Conservation (phyloP, 176 grass and related monocot genomes). For the Thinopyrum elongatum region DNA sequence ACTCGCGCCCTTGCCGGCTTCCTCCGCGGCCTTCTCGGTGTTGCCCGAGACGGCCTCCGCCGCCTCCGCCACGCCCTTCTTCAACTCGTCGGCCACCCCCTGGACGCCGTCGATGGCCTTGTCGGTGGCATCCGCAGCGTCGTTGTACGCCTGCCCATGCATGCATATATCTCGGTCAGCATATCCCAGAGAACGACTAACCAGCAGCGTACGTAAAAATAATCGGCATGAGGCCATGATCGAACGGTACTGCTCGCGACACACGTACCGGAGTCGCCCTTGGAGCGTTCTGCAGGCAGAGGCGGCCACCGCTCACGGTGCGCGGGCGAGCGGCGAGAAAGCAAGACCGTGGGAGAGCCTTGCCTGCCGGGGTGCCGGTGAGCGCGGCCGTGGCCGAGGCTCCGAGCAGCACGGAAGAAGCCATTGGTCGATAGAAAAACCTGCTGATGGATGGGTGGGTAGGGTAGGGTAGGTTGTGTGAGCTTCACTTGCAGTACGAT, state of each 20-base stretch:
- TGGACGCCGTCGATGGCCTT: not conserved
- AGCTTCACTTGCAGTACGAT: not conserved
- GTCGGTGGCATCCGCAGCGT: not conserved
- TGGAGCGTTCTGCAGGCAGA: not conserved
- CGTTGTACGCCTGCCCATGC: not conserved
- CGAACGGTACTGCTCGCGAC: not conserved
- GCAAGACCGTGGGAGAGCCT: not conserved
- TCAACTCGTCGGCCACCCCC: not conserved
- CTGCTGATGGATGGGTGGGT: not conserved
- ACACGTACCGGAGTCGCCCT: conserved; percentile 6
- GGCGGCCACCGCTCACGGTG: not conserved
- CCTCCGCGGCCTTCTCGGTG: not conserved
- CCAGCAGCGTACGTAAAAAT: not conserved
- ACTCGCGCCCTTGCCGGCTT: not conserved
- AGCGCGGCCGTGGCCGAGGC: not conserved
- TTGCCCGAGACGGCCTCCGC: not conserved
- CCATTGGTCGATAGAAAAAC: not conserved
- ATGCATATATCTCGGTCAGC: not conserved
- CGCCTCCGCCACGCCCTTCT: not conserved
- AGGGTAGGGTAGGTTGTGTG: not conserved
- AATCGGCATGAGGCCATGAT: not conserved
- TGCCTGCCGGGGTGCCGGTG: not conserved
- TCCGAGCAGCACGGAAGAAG: not conserved
- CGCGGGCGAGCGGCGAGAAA: not conserved
- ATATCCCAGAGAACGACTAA: not conserved